Percentiles rank a stretch among this genome's conserved stretches.
Evolutionary conservation across 1,139 yeast species (phyloP).

Genomic region (Candida tetrigidarum): DNA sequence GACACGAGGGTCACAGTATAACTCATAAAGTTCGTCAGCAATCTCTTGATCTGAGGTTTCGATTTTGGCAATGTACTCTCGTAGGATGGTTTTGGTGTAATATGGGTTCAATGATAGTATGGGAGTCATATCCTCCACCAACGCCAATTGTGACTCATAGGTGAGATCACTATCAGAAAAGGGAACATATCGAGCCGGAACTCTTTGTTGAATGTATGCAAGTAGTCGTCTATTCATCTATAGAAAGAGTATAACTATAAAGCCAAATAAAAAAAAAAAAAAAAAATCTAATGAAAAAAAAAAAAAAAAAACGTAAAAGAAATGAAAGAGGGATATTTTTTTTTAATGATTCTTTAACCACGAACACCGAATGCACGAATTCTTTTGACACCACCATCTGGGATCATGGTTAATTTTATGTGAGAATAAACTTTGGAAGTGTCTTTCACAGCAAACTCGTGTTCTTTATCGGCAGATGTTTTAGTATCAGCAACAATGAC

Average conservation of each 20-base stretch:
- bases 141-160: conserved; percentile 14
- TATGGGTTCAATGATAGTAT: conserved; percentile 44
- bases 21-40: conserved; percentile 54
- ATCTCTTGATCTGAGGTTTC: conserved; percentile 35
- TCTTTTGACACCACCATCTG: conserved; percentile 96
- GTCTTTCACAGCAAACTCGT: conserved; percentile 47
- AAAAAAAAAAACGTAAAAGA: too few relatives aligned
- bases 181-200: conserved; percentile 14
- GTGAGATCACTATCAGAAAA: conserved; percentile 8
- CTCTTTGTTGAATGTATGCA: conserved; percentile 17
- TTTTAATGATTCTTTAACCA: background rate
- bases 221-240: conserved; percentile 15
- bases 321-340: background rate
- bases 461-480: conserved; percentile 83
- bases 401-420: conserved; percentile 80
- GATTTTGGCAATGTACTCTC: conserved; percentile 38
- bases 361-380: conserved; percentile 73
- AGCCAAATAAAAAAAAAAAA: too few relatives aligned
- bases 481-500: conserved; percentile 67
- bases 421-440: conserved; percentile 50
- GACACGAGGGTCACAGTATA: conserved; percentile 42
- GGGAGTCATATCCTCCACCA: conserved; percentile 16
- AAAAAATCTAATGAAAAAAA: too few relatives aligned
- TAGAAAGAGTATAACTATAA: background rate
- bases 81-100: conserved; percentile 52